phyloP scores from a whole-genome alignment of 2,329 filamentous ascomycete genomes.

The Alternaria burnsii region DNA sequence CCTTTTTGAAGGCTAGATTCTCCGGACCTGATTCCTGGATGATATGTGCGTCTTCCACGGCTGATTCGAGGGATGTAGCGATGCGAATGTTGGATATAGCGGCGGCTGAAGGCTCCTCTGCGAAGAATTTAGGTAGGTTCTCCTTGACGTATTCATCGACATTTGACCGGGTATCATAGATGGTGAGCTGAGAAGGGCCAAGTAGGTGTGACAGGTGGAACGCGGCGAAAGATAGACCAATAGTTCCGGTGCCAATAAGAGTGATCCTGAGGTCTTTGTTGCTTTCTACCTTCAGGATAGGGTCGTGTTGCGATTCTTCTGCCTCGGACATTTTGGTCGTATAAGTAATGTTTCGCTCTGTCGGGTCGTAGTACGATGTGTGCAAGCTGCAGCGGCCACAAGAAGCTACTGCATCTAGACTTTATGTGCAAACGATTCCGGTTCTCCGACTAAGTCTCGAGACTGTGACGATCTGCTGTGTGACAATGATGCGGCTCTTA shows the following conservation, averaged over 20 bases:
- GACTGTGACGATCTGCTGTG: not conserved
- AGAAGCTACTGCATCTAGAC: not conserved
- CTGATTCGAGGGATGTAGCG: constrained; percentile 48
- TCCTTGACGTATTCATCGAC: constrained; percentile 55
- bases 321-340: constrained; percentile 18
- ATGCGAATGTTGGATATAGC: constrained; percentile 48
- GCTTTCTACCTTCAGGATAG: not conserved
- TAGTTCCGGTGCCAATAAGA: constrained; percentile 59
- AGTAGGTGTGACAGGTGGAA: constrained; percentile 60
- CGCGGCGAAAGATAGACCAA: constrained; percentile 65
- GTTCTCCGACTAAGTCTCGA: not conserved
- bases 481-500: constrained; percentile 8
- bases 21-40: constrained; percentile 70
- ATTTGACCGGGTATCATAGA: constrained; percentile 62
- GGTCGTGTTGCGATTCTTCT: not conserved
- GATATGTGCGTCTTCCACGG: constrained; percentile 59
- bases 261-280: constrained; percentile 44
- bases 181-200: constrained; percentile 52
- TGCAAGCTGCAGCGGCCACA: not conserved
- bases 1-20: constrained; percentile 60
- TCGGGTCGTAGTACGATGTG: not conserved
- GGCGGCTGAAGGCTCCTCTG: constrained; percentile 11
- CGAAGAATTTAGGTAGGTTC: constrained; percentile 56
- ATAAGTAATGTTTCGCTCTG: not conserved
- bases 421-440: not conserved